A percentile compares a stretch with the other conserved stretches of the same genome.
Conservation (phyloP, 225 moss, liverwort and hornwort species). For the Sphagnum contortum region DNA sequence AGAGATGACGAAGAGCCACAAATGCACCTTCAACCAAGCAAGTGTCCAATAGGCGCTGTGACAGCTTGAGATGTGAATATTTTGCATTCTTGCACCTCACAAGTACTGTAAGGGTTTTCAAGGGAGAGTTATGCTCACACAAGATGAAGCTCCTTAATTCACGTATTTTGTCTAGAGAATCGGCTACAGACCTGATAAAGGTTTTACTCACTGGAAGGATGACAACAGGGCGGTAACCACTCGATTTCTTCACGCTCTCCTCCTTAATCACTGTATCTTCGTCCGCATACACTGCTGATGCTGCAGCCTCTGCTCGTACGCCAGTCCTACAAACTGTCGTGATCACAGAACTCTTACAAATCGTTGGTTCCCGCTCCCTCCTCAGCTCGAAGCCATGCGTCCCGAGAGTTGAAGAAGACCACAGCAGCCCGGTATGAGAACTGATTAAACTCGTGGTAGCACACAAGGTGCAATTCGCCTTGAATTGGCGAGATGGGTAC, state of each 20-base stretch:
- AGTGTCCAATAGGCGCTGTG: neutral
- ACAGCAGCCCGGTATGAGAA: too few species aligned
- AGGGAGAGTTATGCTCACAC: neutral
- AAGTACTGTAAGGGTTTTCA: neutral
- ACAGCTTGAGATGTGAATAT: neutral
- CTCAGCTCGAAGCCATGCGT: too few species aligned
- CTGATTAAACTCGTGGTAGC: too few species aligned
- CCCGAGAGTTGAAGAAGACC: too few species aligned
- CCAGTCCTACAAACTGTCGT: too few species aligned
- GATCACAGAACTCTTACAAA: too few species aligned
- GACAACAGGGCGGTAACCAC: constrained; percentile 59
- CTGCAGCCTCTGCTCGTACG: too few species aligned
- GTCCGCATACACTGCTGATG: constrained; percentile 25
- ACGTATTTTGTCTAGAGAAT: neutral
- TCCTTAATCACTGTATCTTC: constrained; percentile 29
- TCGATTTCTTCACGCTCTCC: constrained; percentile 17
- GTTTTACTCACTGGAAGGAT: constrained; percentile 61
- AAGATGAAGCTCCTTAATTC: neutral
- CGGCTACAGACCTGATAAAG: neutral
- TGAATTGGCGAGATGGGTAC: too few species aligned
- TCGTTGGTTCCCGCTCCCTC: too few species aligned
- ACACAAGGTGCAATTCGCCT: too few species aligned
- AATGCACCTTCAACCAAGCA: neutral
- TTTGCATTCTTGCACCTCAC: too few species aligned
- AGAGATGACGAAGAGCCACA: neutral